A percentile compares a stretch with the other conserved stretches of the same genome.
Evolutionary conservation across 805 yeast genomes (phyloP).

Genomic region (Lipomyces spencermartinsiae): DNA sequence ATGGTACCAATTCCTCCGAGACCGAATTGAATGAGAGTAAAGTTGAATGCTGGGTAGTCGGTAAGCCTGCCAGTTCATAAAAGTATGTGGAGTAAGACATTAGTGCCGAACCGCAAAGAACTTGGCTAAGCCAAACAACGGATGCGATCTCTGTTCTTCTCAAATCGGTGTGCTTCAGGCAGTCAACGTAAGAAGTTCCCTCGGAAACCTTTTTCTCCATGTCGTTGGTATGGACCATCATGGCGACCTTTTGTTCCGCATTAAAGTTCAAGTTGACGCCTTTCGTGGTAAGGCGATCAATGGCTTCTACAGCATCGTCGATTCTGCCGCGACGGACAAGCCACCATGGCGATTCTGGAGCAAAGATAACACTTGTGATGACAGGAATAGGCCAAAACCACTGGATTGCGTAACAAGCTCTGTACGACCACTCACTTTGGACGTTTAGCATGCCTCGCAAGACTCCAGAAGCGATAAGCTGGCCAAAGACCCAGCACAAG

Average conservation of each 20-base stretch:
- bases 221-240: conserved; percentile 23
- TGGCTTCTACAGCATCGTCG: conserved; percentile 14
- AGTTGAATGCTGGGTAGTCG: conserved; percentile 10
- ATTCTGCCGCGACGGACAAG: conserved; percentile 14
- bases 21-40: conserved; percentile 8
- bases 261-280: conserved; percentile 7
- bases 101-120: conserved; percentile 36
- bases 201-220: conserved; percentile 13
- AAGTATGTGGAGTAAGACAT: conserved; percentile 54
- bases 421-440: conserved; percentile 52
- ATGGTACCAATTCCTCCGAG: conserved; percentile 20
- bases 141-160: conserved; percentile 39
- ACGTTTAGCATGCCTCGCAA: conserved; percentile 48
- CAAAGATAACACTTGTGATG: conserved; percentile 50
- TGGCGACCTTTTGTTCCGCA: conserved; percentile 14
- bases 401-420: conserved; percentile 63
- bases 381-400: conserved; percentile 66
- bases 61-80: conserved; percentile 40
- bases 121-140: conserved; percentile 46
- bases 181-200: conserved; percentile 16
- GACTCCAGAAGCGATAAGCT: conserved; percentile 61
- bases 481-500: conserved; percentile 66
- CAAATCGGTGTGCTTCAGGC: conserved; percentile 20
- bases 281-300: conserved; percentile 12
- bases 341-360: conserved; percentile 39